Evolutionary conservation across 1,284 basidiomycete species (phyloP).

Genomic region (Ceratobasidium sp.): DNA sequence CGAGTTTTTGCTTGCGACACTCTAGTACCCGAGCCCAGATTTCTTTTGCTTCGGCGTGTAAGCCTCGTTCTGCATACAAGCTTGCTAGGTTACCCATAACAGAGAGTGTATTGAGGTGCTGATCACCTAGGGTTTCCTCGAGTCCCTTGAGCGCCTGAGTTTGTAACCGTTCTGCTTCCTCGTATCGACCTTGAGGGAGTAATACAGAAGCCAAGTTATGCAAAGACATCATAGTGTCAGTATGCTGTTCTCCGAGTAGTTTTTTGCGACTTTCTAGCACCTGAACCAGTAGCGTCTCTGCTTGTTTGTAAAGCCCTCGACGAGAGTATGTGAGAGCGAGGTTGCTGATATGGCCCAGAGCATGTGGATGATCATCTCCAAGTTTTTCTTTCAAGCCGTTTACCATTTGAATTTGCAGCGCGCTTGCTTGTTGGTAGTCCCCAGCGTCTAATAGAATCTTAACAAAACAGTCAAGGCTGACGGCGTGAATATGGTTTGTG

Average conservation of each 20-base stretch:
- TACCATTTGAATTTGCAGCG: not conserved
- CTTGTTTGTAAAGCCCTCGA: not conserved
- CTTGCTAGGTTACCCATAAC: not conserved
- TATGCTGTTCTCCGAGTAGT: not conserved
- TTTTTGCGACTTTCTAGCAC: not conserved
- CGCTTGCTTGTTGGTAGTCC: not conserved
- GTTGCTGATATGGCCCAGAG: not conserved
- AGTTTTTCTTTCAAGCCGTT: not conserved
- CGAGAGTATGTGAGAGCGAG: not conserved
- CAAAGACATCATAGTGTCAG: not conserved
- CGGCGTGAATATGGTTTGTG: not conserved
- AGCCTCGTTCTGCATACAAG: not conserved
- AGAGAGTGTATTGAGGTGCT: not conserved
- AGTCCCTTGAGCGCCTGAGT: not conserved
- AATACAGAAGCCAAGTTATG: not conserved
- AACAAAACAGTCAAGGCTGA: not conserved
- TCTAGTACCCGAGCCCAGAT: not conserved
- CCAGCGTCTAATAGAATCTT: not conserved
- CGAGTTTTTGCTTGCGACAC: not conserved
- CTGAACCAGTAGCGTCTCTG: not conserved
- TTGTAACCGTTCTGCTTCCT: not conserved
- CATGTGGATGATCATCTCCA: not conserved
- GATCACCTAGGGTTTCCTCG: not conserved
- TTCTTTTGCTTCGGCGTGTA: not conserved
- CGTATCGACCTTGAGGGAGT: not conserved